Percentiles rank a stretch among this genome's conserved stretches.
Conservation (phyloP, 2,329 filamentous ascomycete species). For the Knufia fluminis region DNA sequence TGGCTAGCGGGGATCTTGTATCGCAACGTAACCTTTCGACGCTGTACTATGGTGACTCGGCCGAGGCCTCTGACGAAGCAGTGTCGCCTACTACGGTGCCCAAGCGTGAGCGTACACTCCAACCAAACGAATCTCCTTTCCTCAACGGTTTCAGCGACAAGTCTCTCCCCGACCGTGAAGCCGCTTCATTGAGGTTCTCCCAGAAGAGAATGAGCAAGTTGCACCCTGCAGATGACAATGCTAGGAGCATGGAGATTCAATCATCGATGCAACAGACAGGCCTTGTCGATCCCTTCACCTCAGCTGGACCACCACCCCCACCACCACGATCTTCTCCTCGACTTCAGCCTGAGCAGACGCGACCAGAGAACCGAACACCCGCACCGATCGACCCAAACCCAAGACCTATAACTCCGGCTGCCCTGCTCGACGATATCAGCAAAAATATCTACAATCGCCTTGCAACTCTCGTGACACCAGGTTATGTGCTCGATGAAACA, state of each 20-base stretch:
- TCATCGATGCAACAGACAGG: too few relatives aligned
- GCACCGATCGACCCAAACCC: not conserved
- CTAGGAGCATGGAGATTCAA: too few relatives aligned
- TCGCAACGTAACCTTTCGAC: not conserved
- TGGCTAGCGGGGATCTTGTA: not conserved
- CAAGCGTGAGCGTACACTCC: not conserved
- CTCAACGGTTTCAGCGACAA: not conserved
- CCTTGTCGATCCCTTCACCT: too few relatives aligned
- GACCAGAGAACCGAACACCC: not conserved
- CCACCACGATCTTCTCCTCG: not conserved
- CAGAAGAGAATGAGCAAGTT: not conserved
- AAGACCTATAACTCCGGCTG: not conserved
- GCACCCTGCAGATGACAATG: not conserved
- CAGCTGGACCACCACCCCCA: too few relatives aligned
- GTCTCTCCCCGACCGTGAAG: not conserved
- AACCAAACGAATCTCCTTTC: not conserved
- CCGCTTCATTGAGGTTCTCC: not conserved
- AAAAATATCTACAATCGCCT: not conserved
- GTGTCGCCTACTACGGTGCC: too few relatives aligned
- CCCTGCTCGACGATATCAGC: not conserved
- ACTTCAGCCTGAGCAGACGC: not conserved
- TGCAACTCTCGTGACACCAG: not conserved
- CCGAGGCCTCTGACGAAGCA: too few relatives aligned
- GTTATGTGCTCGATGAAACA: slow-evolving; percentile 3
- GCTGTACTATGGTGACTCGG: too few relatives aligned